These are phyloP conservation scores for Russula vinacea DNA, from an alignment of 768 basidiomycete species.

Conservation along the genomic window DNA sequence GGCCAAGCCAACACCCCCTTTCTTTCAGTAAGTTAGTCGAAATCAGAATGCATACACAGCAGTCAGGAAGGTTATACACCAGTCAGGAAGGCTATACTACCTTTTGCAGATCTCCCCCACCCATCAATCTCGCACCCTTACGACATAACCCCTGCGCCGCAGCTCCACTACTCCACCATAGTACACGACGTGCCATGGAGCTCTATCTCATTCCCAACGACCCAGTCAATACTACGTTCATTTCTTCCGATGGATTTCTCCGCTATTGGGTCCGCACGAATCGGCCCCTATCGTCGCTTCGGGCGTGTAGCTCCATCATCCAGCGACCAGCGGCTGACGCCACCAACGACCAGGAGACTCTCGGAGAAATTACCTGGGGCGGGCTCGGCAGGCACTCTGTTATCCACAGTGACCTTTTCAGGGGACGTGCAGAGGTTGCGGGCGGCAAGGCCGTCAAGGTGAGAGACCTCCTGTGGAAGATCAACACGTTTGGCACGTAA, in stretches of 20 bases:
- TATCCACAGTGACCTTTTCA: conserved; percentile 28
- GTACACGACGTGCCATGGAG: conserved; percentile 40
- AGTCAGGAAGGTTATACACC: conserved; percentile 12
- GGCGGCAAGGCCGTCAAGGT: conserved; percentile 23
- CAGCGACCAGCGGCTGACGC: conserved; percentile 39
- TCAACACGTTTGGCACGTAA: conserved; percentile 27
- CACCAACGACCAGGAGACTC: conserved; percentile 40
- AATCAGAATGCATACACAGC: conserved; percentile 14
- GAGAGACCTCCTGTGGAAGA: conserved; percentile 28
- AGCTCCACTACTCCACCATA: conserved; percentile 20
- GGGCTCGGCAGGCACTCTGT: conserved; percentile 37
- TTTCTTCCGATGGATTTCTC: conserved; percentile 49
- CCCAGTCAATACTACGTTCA: conserved; percentile 47
- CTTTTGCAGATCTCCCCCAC: conserved; percentile 12
- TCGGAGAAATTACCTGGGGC: conserved; percentile 53
- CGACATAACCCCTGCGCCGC: conserved; percentile 8
- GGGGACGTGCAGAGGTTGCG: conserved; percentile 6
- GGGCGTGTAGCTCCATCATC: conserved; percentile 41
- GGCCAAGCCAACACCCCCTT: neutral
- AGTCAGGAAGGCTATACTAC: conserved; percentile 11
- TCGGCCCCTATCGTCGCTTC: conserved; percentile 35
- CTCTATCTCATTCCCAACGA: conserved; percentile 53
- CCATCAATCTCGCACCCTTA: neutral
- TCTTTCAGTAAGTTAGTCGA: conserved; percentile 14
- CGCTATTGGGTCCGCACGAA: conserved; percentile 49